Base-by-base conservation (phyloP, 2,329 filamentous ascomycete genomes). In the Pseudonectria foliicola region DNA sequence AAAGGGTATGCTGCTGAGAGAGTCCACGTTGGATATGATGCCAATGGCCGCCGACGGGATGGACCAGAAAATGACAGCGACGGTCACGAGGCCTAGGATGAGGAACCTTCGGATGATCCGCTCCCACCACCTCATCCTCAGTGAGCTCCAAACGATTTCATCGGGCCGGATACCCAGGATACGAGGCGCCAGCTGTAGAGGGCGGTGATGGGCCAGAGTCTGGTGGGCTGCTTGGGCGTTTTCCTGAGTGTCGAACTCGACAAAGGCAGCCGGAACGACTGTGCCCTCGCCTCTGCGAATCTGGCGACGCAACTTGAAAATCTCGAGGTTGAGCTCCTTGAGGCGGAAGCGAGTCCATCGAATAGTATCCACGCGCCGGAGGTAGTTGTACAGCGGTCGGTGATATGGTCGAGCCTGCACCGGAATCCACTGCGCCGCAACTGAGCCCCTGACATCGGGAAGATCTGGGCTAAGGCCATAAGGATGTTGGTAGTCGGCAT, bases 351-450 rank as follows among this genome's bases (percentile, higher is more conserved):
- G 83, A 44, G 80, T 84, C 83, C 85, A 95, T 43, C 90, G 79
- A 59, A 98, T 95, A 0, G 88, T 92, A 62, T 98, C 92, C 12
- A 95, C 89, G 59, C 94, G 92, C 55, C 87, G 81, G 47, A 88
- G 85, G 46, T 89, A 74, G 30, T 85, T 69, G 12, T 74, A 75
- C 14, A 92, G 59, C 6, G 73, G 64, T 1, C 69, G 56, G 55
- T 95, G 88, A 2, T 82, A 80, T 2, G 88, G 88, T 28, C 88
- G 76, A 49, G 87, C 73, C 59, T 85, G 82, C 8, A 69, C 65
- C 12, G 78, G 71, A 26, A 95, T 66, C 80, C 84, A 94, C 45
- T 80, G 81, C 11, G 80, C 77, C 10, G 85, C 84, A 25, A 86
- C 66, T 38, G 64, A 67, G 18, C 64, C 64, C 29, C 63, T 57